Base-by-base conservation (phyloP, 2,329 filamentous ascomycete genomes). In the Penicillium hordei region DNA sequence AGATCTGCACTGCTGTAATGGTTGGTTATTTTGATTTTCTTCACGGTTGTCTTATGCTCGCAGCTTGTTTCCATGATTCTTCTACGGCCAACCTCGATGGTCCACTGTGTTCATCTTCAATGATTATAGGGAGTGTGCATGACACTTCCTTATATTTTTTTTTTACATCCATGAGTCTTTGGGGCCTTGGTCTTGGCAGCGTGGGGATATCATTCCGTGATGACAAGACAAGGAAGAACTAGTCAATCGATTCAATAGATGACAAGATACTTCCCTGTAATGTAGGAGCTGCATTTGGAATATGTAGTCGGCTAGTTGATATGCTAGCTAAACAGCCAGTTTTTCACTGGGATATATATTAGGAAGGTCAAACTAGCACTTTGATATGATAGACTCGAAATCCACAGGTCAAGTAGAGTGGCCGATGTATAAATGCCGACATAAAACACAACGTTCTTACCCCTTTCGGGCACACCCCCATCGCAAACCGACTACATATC, bases 1-100 rank as follows among this genome's bases (percentile, higher is more conserved):
- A 59, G 38, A 56, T 63, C 62, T 64, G 54, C 53, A 62, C 48
- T 62, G 61, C 61, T 60, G 58, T 66, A 64, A 60, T 65, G 65
- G 58, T 60, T 57, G 55, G 55, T 52, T 52, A 25, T 45, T 59
- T 45, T 49, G 53, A 38, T 42, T 59, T 50, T 48, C 54, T 48
- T 53, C 21, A 55, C 34, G 52, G 44, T 57, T 57, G 44, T 60
- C 29, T 50, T 48, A 17, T 52, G 52, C 40, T 34, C 51, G 36
- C 49, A 52, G 36, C 29, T 52, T 55, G 33, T 50, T 48, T 51
- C 31, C 38, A 50, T 55, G 34, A 50, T 45, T 55, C 46, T 50
- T 57, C 57, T 55, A 53, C 29, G 38, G 45, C 45, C 15, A 31
- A 48, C n/a, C 39, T 48, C 38, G 42, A 38, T 54, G 58, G 59